Evolutionary conservation across 2,329 filamentous ascomycete species (phyloP), one percentile per base, ranked within the genome.

Genomic region (Massarina eburnea): DNA sequence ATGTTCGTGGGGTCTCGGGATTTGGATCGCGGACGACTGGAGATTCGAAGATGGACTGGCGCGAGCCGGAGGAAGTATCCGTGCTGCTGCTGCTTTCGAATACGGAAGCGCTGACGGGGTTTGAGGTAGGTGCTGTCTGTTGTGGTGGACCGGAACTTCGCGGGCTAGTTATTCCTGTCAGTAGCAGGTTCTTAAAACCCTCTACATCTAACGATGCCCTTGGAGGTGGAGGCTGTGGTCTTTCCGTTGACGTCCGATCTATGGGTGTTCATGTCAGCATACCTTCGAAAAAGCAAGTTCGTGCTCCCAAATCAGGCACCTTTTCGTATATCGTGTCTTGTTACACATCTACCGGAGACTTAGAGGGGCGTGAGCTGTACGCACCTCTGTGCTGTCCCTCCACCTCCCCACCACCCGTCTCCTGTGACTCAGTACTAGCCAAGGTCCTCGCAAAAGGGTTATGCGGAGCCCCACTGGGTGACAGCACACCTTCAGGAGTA

Each of bases 131-230:
- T 29, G 54, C 51, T 20, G 49, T 41, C 46, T 63, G 58, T 6
- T 64, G 43, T 34, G 65, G 43, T 41, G 59, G 58, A 35, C 51
- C 56, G 51, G 62, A 52, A 45, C 43, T 49, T 24, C 61, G 56
- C 51, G 62, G 68, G 49, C 64, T 78, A 27, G 80, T 65, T 58
- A 83, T 81, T 17, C 89, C 89, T 0, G 88, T 94, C 72, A 94
- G 76, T 38, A 94, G 77, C 49, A 94, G 71, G 48, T 85, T 80
- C 61, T 84, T 85, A 71, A 94, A 94, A 7, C 88, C 84, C 62
- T 89, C 83, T 1, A 92, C 89, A 62, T 94, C 87, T 52, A 92
- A 70, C 0, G 82, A 77, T 29, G 65, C 66, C 61, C 65, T 71
- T 38, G 57, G 52, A 45, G 53, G 58, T 54, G 57, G 51, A 49